These are phyloP conservation scores for Serendipita indica DNA, from an alignment of 768 basidiomycete species.

Conservation along the genomic window DNA sequence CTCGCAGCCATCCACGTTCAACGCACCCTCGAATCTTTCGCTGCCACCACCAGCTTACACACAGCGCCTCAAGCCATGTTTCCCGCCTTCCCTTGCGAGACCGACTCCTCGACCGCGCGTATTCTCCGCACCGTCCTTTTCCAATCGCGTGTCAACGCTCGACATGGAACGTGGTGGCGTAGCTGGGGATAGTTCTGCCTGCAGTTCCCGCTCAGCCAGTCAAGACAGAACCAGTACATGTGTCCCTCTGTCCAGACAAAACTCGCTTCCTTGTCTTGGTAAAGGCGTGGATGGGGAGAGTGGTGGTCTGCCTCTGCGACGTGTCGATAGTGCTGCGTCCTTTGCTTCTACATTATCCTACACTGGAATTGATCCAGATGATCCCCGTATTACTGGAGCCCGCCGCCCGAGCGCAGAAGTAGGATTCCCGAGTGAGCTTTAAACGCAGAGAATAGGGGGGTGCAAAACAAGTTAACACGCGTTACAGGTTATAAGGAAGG, in stretches of 20 bases:
- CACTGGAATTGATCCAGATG: not conserved
- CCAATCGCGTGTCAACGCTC: not conserved
- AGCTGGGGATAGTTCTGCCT: not conserved
- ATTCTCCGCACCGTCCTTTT: conserved; percentile 8
- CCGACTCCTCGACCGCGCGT: not conserved
- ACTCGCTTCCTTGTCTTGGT: not conserved
- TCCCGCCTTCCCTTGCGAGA: no score
- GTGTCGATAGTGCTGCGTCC: not conserved
- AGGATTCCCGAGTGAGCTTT: no score
- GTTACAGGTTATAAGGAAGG: not conserved
- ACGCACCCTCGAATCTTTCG: no score
- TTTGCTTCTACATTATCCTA: not conserved
- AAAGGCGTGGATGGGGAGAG: not conserved
- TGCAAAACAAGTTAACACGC: not conserved
- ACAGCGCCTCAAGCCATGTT: no score
- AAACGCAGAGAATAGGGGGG: not conserved
- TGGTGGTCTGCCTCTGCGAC: not conserved
- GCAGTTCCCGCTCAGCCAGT: not conserved
- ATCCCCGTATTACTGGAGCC: not conserved
- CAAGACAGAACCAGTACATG: no score
- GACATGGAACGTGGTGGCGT: not conserved
- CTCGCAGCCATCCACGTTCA: no score
- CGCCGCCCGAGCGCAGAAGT: no score
- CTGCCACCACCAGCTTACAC: no score
- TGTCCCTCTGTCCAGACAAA: no score